A percentile compares a stretch with the other conserved stretches of the same genome.
These are phyloP conservation scores for Graphium sp. DNA, from an alignment of 2,329 filamentous ascomycete genomes.

Conservation along the genomic window DNA sequence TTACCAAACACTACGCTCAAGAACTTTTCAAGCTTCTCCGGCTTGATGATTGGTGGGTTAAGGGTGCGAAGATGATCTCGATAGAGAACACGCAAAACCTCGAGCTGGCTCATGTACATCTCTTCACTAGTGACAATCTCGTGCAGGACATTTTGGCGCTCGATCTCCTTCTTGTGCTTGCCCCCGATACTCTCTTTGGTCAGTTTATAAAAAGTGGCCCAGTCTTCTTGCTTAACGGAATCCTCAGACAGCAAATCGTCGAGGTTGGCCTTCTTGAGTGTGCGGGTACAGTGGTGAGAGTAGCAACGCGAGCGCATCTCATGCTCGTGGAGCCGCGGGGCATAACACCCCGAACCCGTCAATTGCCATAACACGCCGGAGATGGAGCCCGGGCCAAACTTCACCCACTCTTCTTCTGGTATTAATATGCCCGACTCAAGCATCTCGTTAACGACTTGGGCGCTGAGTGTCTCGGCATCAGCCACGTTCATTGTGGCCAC, in stretches of 20 bases:
- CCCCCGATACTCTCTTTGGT: slow-evolving; percentile 59
- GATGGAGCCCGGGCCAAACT: slow-evolving; percentile 64
- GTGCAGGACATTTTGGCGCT: slow-evolving; percentile 85
- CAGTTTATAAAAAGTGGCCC: slow-evolving; percentile 77
- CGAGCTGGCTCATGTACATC: slow-evolving; percentile 73
- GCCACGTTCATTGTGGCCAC: slow-evolving; percentile 97
- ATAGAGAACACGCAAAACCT: slow-evolving; percentile 73
- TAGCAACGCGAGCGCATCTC: slow-evolving; percentile 69
- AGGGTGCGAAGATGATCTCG: slow-evolving; percentile 59
- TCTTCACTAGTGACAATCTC: slow-evolving; percentile 93
- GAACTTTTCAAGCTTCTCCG: slow-evolving; percentile 65
- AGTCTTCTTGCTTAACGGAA: slow-evolving; percentile 55
- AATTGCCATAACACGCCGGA: slow-evolving; percentile 89
- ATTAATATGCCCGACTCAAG: slow-evolving; percentile 60
- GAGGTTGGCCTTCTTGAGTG: slow-evolving; percentile 84
- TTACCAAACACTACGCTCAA: slow-evolving; percentile 78
- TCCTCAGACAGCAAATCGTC: slow-evolving; percentile 56
- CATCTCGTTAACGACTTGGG: slow-evolving; percentile 66
- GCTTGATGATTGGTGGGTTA: slow-evolving; percentile 66
- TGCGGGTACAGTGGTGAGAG: slow-evolving; percentile 83
- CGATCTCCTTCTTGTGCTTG: slow-evolving; percentile 70
- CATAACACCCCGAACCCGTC: slow-evolving; percentile 82
- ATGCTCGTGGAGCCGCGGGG: slow-evolving; percentile 61
- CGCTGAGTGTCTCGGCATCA: slow-evolving; percentile 77
- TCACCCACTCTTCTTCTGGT: slow-evolving; percentile 94